These are phyloP conservation scores for Bacterosira constricta DNA, from an alignment of 108 stramenopile species.

Conservation along the genomic window DNA sequence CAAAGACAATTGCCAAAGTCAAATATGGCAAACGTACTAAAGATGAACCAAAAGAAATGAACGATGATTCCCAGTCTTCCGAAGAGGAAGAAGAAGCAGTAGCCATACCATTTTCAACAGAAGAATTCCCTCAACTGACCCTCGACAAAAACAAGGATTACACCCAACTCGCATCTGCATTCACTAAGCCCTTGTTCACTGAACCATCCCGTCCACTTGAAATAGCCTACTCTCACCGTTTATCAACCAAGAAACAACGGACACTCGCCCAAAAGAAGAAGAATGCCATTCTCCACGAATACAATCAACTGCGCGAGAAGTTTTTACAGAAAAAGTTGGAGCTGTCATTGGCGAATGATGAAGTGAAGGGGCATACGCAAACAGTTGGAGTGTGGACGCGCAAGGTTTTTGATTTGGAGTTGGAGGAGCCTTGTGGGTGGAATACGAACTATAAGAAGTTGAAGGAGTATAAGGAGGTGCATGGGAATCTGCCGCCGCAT, in stretches of 20 bases:
- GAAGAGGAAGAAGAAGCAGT: neutral
- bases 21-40: too few species aligned
- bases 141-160: conserved; percentile 26
- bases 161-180: conserved; percentile 24
- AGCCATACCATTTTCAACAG: conserved; percentile 5
- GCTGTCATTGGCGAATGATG: conserved; percentile 31
- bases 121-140: conserved; percentile 31
- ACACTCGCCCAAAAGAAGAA: conserved; percentile 6
- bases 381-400: conserved; percentile 32
- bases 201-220: conserved; percentile 29
- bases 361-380: conserved; percentile 2
- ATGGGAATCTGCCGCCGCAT: conserved; percentile 34
- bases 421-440: conserved; percentile 44
- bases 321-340: conserved; percentile 35
- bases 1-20: neutral
- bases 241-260: neutral
- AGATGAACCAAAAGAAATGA: too few species aligned
- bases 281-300: conserved; percentile 18
- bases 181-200: conserved; percentile 28
- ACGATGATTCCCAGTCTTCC: too few species aligned
- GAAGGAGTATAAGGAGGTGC: conserved; percentile 11
- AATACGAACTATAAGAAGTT: conserved; percentile 28
- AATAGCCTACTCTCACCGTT: conserved; percentile 44
- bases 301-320: conserved; percentile 17
- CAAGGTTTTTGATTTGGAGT: conserved; percentile 43